phyloP scores from a whole-genome alignment of 2,329 filamentous ascomycete genomes.

The Dothidotthia symphoricarpi region DNA sequence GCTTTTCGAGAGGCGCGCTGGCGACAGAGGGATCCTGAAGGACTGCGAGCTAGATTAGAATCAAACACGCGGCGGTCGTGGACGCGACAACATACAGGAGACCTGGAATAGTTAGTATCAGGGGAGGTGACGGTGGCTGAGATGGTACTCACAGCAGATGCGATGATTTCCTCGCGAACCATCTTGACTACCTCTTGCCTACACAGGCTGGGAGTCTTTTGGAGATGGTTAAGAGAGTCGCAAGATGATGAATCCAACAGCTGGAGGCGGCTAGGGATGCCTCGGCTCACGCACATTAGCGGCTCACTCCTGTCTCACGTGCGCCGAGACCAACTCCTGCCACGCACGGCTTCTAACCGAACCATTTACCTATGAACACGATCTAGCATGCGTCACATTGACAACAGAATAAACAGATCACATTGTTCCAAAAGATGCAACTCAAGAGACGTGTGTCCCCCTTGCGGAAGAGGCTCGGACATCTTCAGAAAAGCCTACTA shows the following conservation, averaged over 20 bases:
- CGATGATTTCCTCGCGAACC: slow-evolving; percentile 90
- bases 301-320: slow-evolving; percentile 11
- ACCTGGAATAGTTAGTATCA: slow-evolving; percentile 44
- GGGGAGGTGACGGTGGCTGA: background rate
- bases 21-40: slow-evolving; percentile 92
- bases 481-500: too few species aligned
- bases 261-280: slow-evolving; percentile 15
- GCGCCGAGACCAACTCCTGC: background rate
- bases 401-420: too few species aligned
- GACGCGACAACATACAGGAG: slow-evolving; percentile 47
- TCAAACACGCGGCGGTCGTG: slow-evolving; percentile 3
- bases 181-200: slow-evolving; percentile 55
- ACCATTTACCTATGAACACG: background rate
- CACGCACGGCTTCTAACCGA: too few species aligned
- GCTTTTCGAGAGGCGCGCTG: slow-evolving; percentile 85
- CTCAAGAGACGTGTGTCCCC: too few species aligned
- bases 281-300: slow-evolving; percentile 13
- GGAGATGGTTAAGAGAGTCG: slow-evolving; percentile 11
- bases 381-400: background rate
- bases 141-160: slow-evolving; percentile 61
- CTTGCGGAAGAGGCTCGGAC: too few species aligned
- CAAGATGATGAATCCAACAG: slow-evolving; percentile 13
- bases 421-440: too few species aligned
- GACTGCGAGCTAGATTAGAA: slow-evolving; percentile 55
- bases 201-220: slow-evolving; percentile 2